Evolutionary conservation across 2,329 filamentous ascomycete species (phyloP), one percentile per base, ranked within the genome.

Genomic region (Aphanocladium album): DNA sequence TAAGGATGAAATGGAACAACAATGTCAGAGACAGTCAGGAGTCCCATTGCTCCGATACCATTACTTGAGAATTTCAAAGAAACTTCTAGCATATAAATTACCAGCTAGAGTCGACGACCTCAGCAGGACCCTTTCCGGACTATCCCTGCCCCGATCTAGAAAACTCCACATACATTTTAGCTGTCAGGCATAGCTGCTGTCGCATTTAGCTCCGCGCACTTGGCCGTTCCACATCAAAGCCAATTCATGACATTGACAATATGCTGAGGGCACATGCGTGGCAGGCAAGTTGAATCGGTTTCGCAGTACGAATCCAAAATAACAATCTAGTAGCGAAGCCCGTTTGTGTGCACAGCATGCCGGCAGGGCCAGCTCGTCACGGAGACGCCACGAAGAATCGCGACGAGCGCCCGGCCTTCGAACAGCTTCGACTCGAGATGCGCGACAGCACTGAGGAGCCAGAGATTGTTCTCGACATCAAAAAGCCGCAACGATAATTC

Each of bases 251-350:
- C 39, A 46, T 45, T 47, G 53, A n/a, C 37, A 57, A 33, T 64
- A 80, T 80, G 78, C 74, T 80, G 63, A 76, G 76, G 71, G 72
- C 73, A 65, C 73, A 73, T 64, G 62, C 71, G 67, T 74, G 72
- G 67, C 73, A 74, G 73, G 78, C 78, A 64, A 62, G 70, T 62
- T 55, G 2, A 23, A 12, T 30, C n/a, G 39, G 58, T 33, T 25
- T 23, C 5, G 27, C 17, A 6, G 17, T 23, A 17, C 16, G n/a
- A 17, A 12, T 33, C 11, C 8, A 45, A 25, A 33, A 58, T 67
- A 55, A 65, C 52, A 57, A 39, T 43, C 30, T 14, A 46, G 33
- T 16, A 56, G 37, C 52, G 35, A 46, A 21, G 72, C 68, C 69
- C 71, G 54, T 78, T 76, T 67, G 69, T 78, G 55, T 79, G 76